Evolutionary conservation across 257 asterid species (phyloP).

Genomic region (Dorcoceras hygrometricum): DNA sequence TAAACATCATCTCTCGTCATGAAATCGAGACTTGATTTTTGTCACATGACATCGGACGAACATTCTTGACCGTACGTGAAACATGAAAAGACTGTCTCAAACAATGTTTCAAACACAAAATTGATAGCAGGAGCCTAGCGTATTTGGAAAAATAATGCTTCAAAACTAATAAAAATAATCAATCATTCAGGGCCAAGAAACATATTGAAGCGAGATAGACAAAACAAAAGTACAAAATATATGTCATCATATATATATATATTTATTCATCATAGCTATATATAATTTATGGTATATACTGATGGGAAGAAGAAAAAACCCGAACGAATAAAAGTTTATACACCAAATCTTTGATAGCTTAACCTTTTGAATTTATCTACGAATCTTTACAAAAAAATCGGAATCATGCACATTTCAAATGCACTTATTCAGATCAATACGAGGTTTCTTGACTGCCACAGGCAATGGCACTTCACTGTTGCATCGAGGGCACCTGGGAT

Average conservation of each 20-base stretch:
- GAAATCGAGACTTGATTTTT: not conserved
- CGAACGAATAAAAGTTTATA: constrained; percentile 6
- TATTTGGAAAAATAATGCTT: no score
- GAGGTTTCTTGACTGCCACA: constrained; percentile 30
- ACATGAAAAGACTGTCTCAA: no score
- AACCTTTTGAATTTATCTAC: not conserved
- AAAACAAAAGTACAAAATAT: no score
- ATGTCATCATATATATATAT: no score
- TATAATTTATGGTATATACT: not conserved
- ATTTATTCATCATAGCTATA: not conserved
- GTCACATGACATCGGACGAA: not conserved
- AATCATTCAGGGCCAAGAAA: not conserved
- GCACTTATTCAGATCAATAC: constrained; percentile 45
- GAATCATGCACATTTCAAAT: constrained; percentile 30
- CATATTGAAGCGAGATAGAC: not conserved
- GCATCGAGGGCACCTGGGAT: constrained; percentile 51
- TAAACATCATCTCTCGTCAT: not conserved
- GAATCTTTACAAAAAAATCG: constrained; percentile 46
- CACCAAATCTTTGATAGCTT: constrained; percentile 34
- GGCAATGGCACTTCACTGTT: constrained; percentile 34
- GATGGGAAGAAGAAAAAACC: not conserved
- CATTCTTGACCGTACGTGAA: no score
- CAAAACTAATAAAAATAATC: no score
- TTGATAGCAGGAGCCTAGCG: no score
- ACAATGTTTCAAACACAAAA: not conserved